These are phyloP conservation scores for Phaeosphaeriaceae sp. DNA, from an alignment of 2,329 filamentous ascomycete species.

Conservation along the genomic window DNA sequence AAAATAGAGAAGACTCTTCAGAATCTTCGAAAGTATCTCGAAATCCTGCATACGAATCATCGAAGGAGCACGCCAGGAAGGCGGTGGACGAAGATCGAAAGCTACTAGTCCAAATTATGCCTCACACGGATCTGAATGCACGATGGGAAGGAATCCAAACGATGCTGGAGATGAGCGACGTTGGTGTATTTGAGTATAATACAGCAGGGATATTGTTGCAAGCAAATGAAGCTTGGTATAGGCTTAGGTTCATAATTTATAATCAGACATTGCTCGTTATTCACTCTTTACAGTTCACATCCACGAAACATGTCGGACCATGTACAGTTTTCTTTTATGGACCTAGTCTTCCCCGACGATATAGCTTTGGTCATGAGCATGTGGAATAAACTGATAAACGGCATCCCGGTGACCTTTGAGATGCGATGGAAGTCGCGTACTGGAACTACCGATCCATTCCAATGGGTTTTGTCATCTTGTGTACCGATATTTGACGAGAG, in stretches of 20 bases:
- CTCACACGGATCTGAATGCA: conserved; percentile 22
- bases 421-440: conserved; percentile 41
- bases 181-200: conserved; percentile 43
- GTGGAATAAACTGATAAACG: conserved; percentile 38
- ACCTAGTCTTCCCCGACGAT: conserved; percentile 37
- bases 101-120: conserved; percentile 6
- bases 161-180: conserved; percentile 46
- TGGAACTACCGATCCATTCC: conserved; percentile 17
- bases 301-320: conserved; percentile 26
- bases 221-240: conserved; percentile 41
- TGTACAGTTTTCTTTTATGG: conserved; percentile 38
- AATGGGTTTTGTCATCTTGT: conserved; percentile 40
- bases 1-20: background rate
- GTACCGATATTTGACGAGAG: conserved; percentile 38
- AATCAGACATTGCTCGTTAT: background rate
- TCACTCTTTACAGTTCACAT: conserved; percentile 24
- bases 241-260: conserved; percentile 17
- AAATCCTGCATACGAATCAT: conserved; percentile 8
- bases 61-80: conserved; percentile 12
- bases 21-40: background rate
- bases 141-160: conserved; percentile 36
- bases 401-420: conserved; percentile 39
- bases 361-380: conserved; percentile 31
- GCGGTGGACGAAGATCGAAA: conserved; percentile 6
- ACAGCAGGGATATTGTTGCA: conserved; percentile 32